These are phyloP conservation scores for Xylaria sp. DNA, from an alignment of 2,329 filamentous ascomycete genomes.

Conservation along the genomic window DNA sequence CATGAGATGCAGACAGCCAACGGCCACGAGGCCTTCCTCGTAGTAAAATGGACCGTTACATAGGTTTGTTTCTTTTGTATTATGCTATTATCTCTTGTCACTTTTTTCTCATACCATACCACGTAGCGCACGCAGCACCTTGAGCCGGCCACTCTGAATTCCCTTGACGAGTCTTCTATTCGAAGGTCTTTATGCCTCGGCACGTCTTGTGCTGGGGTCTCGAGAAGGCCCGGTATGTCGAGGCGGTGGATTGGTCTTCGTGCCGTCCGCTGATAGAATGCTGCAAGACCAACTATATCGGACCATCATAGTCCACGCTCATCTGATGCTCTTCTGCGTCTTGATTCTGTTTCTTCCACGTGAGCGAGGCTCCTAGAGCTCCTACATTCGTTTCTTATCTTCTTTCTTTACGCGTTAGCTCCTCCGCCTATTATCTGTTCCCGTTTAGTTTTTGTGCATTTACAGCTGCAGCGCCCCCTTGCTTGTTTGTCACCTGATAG, in stretches of 20 bases:
- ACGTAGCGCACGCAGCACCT: constrained; percentile 41
- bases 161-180: constrained; percentile 48
- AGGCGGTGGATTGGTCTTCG: constrained; percentile 41
- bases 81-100: constrained; percentile 1
- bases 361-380: constrained; percentile 64
- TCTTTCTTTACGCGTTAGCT: background rate
- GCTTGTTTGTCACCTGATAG: constrained; percentile 19
- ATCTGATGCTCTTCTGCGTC: constrained; percentile 49
- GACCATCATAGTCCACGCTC: constrained; percentile 67
- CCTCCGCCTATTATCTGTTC: background rate
- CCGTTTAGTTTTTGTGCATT: constrained; percentile 1
- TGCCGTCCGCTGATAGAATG: constrained; percentile 39
- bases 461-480: constrained; percentile 13
- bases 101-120: background rate
- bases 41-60: background rate
- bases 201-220: constrained; percentile 51
- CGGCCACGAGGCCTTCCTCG: background rate
- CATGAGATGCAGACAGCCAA: background rate
- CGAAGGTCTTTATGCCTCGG: constrained; percentile 48
- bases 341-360: constrained; percentile 47
- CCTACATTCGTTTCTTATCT: constrained; percentile 53
- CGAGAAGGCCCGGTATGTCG: constrained; percentile 47
- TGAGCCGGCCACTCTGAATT: constrained; percentile 47
- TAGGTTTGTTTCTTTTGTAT: constrained; percentile 32
- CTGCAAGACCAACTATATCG: constrained; percentile 57